Evolutionary conservation across 83 land plant species (phyloP).

Genomic region (Picea abies): DNA sequence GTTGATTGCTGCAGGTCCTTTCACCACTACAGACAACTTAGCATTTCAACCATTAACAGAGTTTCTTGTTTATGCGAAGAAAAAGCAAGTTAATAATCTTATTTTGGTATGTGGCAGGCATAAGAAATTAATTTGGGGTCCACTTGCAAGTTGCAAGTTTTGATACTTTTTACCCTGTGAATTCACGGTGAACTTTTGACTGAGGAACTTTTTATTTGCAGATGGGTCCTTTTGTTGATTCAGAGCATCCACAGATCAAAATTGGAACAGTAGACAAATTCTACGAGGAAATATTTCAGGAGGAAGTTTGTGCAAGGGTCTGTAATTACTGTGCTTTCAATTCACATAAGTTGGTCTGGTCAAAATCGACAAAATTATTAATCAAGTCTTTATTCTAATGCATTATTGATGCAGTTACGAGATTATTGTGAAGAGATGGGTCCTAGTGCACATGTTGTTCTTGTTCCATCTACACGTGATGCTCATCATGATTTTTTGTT

Average conservation of each 20-base stretch:
- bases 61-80: slow-evolving; percentile 72
- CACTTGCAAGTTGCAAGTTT: not conserved
- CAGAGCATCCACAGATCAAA: slow-evolving; percentile 89
- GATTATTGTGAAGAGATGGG: slow-evolving; percentile 76
- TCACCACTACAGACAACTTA: slow-evolving; percentile 89
- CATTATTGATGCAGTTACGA: slow-evolving; percentile 30
- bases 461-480: slow-evolving; percentile 92
- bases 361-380: not conserved
- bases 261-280: slow-evolving; percentile 60
- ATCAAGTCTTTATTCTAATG: not conserved
- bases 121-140: not conserved
- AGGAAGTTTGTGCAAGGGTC: slow-evolving; percentile 78
- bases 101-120: slow-evolving; percentile 56
- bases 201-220: slow-evolving; percentile 20
- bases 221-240: slow-evolving; percentile 97
- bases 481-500: slow-evolving; percentile 90
- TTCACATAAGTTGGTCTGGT: not conserved
- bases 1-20: slow-evolving; percentile 97
- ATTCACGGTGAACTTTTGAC: not conserved
- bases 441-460: slow-evolving; percentile 59
- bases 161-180: not conserved
- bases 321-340: not conserved
- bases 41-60: slow-evolving; percentile 90
- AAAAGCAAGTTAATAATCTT: slow-evolving; percentile 78
- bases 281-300: slow-evolving; percentile 75